Evolutionary conservation across 345 rosid genomes (phyloP), one percentile per base, ranked within the genome.

Genomic region (Heritiera littoralis): DNA sequence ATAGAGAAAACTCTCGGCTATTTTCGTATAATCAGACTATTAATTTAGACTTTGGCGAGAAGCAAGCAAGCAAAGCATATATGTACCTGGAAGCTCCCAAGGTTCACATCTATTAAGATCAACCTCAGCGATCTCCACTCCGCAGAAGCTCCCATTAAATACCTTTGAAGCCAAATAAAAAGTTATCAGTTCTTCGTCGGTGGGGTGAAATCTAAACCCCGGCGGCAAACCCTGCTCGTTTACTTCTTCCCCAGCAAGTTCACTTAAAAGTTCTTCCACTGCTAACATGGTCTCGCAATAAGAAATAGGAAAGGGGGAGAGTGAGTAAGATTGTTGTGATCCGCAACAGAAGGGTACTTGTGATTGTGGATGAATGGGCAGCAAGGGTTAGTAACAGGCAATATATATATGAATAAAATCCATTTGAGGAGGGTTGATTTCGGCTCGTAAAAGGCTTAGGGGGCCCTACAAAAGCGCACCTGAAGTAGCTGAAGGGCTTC

Each of bases 81-180:
- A 40, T 40, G 5, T 40, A 95, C 99, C 98, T 4, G 99, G 99
- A 51, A 96, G 98, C 79, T 96, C 98, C 99, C 99, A 96, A 13
- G 98, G 99, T 64, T 96, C 99, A 51, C 98, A 96, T 45, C 94
- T 85, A 76, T 96, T 94, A 58, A 96, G 98, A 79, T 96, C 98
- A 84, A 96, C 87, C 83, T 96, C 99, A 15, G 93, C 88, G 5
- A 96, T 91, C 64, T 90, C 87, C 7, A 96, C 81, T 15, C 95
- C 99, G 55, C 87, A 88, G 56, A 93, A 89, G 81, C 80, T 80
- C 46, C 97, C 97, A 76, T 88, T 83, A 66, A 94, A 90, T 75
- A 96, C 92, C 84, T 96, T 96, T 0, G 99, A 90, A 77, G 95
- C 97, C 38, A 96, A 82, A 82, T 96, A 96, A 80, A 92, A 96